A percentile compares a stretch with the other conserved stretches of the same genome.
Evolutionary conservation across 306 rosid species (phyloP).

Genomic region (Vigna nakashimae): DNA sequence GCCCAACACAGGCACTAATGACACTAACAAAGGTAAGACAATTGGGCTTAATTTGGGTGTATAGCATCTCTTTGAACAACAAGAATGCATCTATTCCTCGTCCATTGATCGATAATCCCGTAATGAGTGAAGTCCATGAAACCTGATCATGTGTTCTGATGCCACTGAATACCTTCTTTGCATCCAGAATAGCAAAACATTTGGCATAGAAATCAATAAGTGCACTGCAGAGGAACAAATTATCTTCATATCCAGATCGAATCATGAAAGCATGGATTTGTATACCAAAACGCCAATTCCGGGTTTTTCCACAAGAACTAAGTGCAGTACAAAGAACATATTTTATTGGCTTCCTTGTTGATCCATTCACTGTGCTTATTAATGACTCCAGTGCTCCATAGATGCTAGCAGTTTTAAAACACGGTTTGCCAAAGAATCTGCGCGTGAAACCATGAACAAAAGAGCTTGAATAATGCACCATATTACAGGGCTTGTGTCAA

Average conservation of each 20-base stretch:
- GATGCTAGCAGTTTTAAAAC: constrained; percentile 24
- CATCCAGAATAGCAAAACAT: constrained; percentile 56
- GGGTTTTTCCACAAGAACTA: constrained; percentile 60
- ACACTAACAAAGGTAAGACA: constrained; percentile 66
- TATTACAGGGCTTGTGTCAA: not conserved
- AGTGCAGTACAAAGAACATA: constrained; percentile 59
- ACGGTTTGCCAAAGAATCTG: constrained; percentile 18
- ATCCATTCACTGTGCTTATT: constrained; percentile 31
- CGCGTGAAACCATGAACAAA: constrained; percentile 40
- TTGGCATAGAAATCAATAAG: constrained; percentile 70
- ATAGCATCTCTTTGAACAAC: constrained; percentile 63
- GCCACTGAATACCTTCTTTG: constrained; percentile 56
- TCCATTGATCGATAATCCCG: constrained; percentile 61
- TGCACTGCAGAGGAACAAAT: constrained; percentile 57
- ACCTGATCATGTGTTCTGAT: constrained; percentile 68
- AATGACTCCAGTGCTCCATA: constrained; percentile 39
- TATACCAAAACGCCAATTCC: constrained; percentile 52
- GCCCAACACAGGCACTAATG: constrained; percentile 59
- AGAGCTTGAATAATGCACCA: constrained; percentile 23
- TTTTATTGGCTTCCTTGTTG: constrained; percentile 44
- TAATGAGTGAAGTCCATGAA: constrained; percentile 73
- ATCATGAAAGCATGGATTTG: constrained; percentile 62
- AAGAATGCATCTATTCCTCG: constrained; percentile 54
- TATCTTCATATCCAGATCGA: constrained; percentile 56
- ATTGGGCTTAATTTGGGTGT: constrained; percentile 58